Conservation (phyloP, 1,284 basidiomycete species). For the Athelia psychrophila region DNA sequence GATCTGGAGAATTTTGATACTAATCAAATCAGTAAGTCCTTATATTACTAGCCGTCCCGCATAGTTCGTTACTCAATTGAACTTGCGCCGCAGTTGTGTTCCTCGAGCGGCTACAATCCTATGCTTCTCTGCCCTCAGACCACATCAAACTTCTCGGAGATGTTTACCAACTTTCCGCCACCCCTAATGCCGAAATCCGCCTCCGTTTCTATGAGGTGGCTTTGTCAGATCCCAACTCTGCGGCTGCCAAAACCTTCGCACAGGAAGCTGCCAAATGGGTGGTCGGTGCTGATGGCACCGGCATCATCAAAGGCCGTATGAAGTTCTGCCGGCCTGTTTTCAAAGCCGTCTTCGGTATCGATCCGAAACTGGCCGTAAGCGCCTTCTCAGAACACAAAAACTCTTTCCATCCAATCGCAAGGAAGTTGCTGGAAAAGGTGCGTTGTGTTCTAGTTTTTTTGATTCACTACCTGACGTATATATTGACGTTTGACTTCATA, state of each 20-base stretch:
- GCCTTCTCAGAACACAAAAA: constrained; percentile 50
- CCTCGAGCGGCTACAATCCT: constrained; percentile 65
- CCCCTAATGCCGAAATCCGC: constrained; percentile 69
- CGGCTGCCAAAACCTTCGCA: constrained; percentile 47
- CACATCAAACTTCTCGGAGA: constrained; percentile 55
- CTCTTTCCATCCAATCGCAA: constrained; percentile 77
- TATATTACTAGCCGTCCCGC: neutral
- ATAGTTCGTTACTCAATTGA: neutral
- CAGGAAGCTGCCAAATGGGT: constrained; percentile 63
- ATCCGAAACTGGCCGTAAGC: constrained; percentile 60
- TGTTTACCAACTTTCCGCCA: constrained; percentile 50
- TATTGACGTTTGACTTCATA: no score
- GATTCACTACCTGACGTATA: no score
- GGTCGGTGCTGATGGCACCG: constrained; percentile 57
- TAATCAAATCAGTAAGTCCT: constrained; percentile 60
- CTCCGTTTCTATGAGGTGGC: constrained; percentile 70
- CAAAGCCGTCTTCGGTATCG: constrained; percentile 50
- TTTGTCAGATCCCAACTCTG: constrained; percentile 47
- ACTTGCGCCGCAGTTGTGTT: constrained; percentile 54
- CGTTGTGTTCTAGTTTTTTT: no score
- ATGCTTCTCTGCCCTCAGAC: constrained; percentile 48
- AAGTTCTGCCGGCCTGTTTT: constrained; percentile 79
- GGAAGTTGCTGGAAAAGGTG: constrained; percentile 73
- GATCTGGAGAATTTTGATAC: constrained; percentile 63
- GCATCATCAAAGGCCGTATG: constrained; percentile 72